phyloP scores from a whole-genome alignment of 345 rosid species.

The Lenwebbia sp. region DNA sequence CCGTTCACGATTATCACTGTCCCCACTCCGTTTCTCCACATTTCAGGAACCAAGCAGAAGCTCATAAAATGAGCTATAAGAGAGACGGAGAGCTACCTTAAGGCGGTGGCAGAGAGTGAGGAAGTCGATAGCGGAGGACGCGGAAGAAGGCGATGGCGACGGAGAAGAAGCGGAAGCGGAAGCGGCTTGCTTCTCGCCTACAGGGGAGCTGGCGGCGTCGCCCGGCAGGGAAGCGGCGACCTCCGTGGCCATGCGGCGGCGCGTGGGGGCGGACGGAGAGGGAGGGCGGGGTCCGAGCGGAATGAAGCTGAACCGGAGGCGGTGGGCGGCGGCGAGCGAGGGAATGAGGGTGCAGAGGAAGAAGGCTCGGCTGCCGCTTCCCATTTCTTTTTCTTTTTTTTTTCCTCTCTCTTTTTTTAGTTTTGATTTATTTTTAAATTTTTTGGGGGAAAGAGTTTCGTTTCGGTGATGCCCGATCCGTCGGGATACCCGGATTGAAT shows the following conservation, averaged over 20 bases:
- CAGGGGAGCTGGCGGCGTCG: slow-evolving; percentile 34
- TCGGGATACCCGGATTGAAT: neutral
- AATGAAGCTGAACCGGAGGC: slow-evolving; percentile 8
- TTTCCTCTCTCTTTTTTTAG: neutral
- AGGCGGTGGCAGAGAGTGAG: slow-evolving; percentile 89
- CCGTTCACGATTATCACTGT: neutral
- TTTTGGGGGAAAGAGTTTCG: neutral
- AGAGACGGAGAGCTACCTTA: slow-evolving; percentile 35
- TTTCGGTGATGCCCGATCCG: neutral
- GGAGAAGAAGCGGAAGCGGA: slow-evolving; percentile 17
- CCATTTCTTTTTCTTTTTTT: slow-evolving; percentile 11
- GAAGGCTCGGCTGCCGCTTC: slow-evolving; percentile 32
- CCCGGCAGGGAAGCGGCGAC: slow-evolving; percentile 5
- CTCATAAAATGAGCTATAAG: neutral
- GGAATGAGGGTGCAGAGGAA: slow-evolving; percentile 31
- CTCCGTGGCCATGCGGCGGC: neutral
- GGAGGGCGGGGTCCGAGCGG: neutral
- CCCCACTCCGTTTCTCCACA: neutral
- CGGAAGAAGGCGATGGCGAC: slow-evolving; percentile 32
- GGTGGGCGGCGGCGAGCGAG: slow-evolving; percentile 3
- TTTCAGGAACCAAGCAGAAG: neutral
- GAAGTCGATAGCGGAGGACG: slow-evolving; percentile 72
- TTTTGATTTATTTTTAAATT: neutral
- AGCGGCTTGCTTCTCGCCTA: slow-evolving; percentile 11
- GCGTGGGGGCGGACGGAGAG: neutral